These are phyloP conservation scores for Cladorrhinum sp. DNA, from an alignment of 2,329 filamentous ascomycete species.

Conservation along the genomic window DNA sequence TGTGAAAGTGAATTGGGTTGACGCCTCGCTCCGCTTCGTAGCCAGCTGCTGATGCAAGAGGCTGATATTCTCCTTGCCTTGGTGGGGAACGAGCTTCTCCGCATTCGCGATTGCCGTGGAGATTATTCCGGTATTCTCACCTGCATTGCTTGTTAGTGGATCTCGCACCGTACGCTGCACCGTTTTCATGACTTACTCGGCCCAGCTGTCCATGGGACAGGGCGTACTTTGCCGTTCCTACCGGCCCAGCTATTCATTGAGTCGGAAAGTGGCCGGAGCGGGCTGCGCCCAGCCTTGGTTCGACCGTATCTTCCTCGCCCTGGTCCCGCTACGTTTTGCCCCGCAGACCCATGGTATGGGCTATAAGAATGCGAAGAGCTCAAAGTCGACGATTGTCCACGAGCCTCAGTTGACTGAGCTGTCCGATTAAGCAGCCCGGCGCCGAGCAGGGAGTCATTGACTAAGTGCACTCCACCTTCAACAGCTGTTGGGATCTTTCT, in stretches of 20 bases:
- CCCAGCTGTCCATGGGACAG: slow-evolving; percentile 44
- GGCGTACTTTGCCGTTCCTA: slow-evolving; percentile 45
- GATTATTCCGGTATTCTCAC: slow-evolving; percentile 72
- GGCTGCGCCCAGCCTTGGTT: slow-evolving; percentile 57
- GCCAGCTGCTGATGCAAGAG: slow-evolving; percentile 66
- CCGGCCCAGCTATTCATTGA: slow-evolving; percentile 54
- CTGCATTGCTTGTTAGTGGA: slow-evolving; percentile 24
- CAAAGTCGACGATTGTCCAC: slow-evolving; percentile 31
- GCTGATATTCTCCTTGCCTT: slow-evolving; percentile 75
- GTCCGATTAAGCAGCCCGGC: slow-evolving; percentile 34
- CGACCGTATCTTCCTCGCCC: slow-evolving; percentile 83
- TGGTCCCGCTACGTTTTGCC: slow-evolving; percentile 75
- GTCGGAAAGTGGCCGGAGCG: slow-evolving; percentile 59
- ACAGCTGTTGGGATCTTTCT: slow-evolving; percentile 92
- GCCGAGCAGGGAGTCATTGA: slow-evolving; percentile 33
- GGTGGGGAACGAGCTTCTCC: slow-evolving; percentile 61
- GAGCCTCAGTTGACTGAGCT: slow-evolving; percentile 34
- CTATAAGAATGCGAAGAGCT: slow-evolving; percentile 38
- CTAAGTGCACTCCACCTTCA: slow-evolving; percentile 48
- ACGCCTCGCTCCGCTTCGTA: slow-evolving; percentile 62
- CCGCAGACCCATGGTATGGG: slow-evolving; percentile 44
- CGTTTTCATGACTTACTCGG: slow-evolving; percentile 41
- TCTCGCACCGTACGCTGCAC: neutral
- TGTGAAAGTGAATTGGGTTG: slow-evolving; percentile 93
- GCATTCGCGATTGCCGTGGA: slow-evolving; percentile 89